A percentile compares a stretch with the other conserved stretches of the same genome.
Evolutionary conservation across 2,329 filamentous ascomycete genomes (phyloP).

Genomic region (Aureobasidium sp.): DNA sequence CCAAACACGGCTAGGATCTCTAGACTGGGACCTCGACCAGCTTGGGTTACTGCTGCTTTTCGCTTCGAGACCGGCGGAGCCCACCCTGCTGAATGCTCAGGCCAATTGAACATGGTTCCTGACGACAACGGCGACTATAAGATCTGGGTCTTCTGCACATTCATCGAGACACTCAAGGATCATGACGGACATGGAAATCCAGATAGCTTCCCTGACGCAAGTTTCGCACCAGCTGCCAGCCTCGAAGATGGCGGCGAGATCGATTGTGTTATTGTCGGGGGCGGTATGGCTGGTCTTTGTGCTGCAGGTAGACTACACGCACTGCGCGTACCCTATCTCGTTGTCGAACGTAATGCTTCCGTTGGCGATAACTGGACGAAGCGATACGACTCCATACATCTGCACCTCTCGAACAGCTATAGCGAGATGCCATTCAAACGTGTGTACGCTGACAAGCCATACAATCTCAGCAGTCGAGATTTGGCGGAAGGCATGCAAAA

Average conservation of each 20-base stretch:
- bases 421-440: slow-evolving; percentile 33
- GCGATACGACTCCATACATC: slow-evolving; percentile 40
- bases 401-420: slow-evolving; percentile 36
- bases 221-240: background rate
- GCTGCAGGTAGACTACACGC: slow-evolving; percentile 39
- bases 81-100: slow-evolving; percentile 25
- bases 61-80: slow-evolving; percentile 23
- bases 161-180: slow-evolving; percentile 33
- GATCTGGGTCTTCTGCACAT: slow-evolving; percentile 35
- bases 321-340: slow-evolving; percentile 35
- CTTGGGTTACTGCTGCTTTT: slow-evolving; percentile 27
- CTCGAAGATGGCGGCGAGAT: slow-evolving; percentile 19
- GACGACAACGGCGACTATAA: slow-evolving; percentile 32
- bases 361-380: slow-evolving; percentile 43
- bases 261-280: slow-evolving; percentile 33
- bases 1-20: slow-evolving; percentile 18
- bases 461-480: slow-evolving; percentile 23
- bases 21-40: slow-evolving; percentile 22
- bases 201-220: slow-evolving; percentile 19
- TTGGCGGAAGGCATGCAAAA: slow-evolving; percentile 12
- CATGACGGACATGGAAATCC: slow-evolving; percentile 25
- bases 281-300: slow-evolving; percentile 40
- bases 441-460: slow-evolving; percentile 11
- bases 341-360: slow-evolving; percentile 38
- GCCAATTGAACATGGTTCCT: slow-evolving; percentile 28